These are phyloP conservation scores for Lepidium didymum DNA, from an alignment of 345 rosid genomes.

Conservation along the genomic window DNA sequence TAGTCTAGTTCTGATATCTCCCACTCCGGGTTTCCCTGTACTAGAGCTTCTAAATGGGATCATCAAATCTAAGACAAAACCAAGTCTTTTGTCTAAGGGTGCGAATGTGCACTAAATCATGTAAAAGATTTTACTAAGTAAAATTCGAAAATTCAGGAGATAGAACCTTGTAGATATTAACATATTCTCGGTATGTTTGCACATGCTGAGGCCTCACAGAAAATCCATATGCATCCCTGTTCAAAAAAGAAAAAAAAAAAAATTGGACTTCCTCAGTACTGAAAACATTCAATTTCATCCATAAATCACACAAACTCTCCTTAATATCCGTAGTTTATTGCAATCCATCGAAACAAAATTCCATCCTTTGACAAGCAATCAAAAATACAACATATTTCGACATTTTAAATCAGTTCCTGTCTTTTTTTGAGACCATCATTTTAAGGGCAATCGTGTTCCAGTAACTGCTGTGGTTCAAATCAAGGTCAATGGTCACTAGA, in stretches of 20 bases:
- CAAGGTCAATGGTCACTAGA: background rate
- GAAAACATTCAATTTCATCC: background rate
- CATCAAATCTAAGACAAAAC: background rate
- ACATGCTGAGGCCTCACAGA: constrained; percentile 94
- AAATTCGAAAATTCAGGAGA: background rate
- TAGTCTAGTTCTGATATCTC: background rate
- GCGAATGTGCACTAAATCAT: background rate
- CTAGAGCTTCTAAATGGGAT: background rate
- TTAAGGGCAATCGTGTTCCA: background rate
- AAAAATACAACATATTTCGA: background rate
- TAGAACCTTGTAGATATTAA: constrained; percentile 83
- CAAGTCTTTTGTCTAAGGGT: background rate
- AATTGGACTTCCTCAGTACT: constrained; percentile 1
- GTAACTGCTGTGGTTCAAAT: background rate
- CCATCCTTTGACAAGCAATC: background rate
- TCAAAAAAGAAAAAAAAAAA: constrained; percentile 5
- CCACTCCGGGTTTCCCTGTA: background rate
- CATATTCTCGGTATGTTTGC: constrained; percentile 84
- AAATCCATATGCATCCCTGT: constrained; percentile 99
- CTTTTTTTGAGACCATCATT: background rate
- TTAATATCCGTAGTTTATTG: background rate
- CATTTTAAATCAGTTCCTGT: background rate
- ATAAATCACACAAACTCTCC: background rate
- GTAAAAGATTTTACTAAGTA: background rate
- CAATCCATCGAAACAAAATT: background rate